Base-by-base conservation (phyloP, 305 asterid genomes). In the Ruellia speciosa region DNA sequence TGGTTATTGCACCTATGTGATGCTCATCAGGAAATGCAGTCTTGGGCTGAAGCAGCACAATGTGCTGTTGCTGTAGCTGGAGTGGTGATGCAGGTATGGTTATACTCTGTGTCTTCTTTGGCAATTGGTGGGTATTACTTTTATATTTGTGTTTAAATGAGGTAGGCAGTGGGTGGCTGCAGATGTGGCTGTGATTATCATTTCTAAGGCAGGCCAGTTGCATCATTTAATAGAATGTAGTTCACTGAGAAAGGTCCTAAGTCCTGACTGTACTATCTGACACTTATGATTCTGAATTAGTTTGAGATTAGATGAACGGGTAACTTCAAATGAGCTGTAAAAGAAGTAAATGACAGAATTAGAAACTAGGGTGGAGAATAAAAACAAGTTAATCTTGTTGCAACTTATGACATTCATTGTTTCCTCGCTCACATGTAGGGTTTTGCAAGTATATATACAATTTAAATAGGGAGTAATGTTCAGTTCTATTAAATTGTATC, bases 11-110 rank as follows among this genome's bases (percentile, higher is more conserved):
- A 92, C 72, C 78, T 92, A 52, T 92, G 99, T 51, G 99, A 92
- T 70, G 99, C 99, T 7, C 99, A 92, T 84, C 99, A 92, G 78
- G 99, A 92, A 80, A 92, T 92, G 99, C 97, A 88, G 71, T 92
- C 99, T 58, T 92, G 99, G 99, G 99, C 97, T 77, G 99, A 92
- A 83, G 97, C 99, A 65, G 99, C 99, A 8, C 85, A 92, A 72
- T 92, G 99, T 72, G 99, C 97, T 67, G 97, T 88, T 64, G 99
- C 95, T 73, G 99, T 92, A 68, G 97, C 99, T 66, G 99, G 99
- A 53, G 99, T 92, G 40, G 97, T 92, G 69, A 92, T 88, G 96
- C 99, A 86, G 93, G 99, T 86, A 56, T 45, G 48, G 45, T 39
- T 51, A 54, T 56, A 51, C 50, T 50, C 18, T 67, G 58, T 56